Base-by-base conservation (phyloP, 2,329 filamentous ascomycete genomes). In the Macrophomina pseudophaseolina region DNA sequence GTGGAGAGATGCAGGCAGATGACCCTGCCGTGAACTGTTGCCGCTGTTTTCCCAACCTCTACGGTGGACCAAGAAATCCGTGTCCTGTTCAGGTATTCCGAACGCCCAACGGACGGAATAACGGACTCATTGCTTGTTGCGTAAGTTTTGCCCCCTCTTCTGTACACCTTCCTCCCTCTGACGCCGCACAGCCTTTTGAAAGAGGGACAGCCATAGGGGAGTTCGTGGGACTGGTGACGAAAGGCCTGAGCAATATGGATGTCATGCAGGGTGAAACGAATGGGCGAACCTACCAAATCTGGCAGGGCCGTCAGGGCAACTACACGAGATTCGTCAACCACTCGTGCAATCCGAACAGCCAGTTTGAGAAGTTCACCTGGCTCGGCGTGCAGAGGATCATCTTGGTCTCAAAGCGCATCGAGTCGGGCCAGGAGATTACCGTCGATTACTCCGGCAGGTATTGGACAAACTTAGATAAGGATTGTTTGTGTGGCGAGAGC, bases 261-360 rank as follows among this genome's bases (percentile, higher is more conserved):
- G 85, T 87, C 8, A 86, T 88, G 85, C 60, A 64, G 23, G 80
- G 80, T 33, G 80, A 79, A 0, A 79, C 80, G 0, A 86, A 86
- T 68, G 83, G 86, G 69, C 84, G 79, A 0, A 78, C 77, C 0
- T 88, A 87, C 70, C 86, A 88, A 71, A 87, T 88, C 65, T 88
- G 82, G 79, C 86, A 88, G 71, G 85, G 85, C 0, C 74, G 75
- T 64, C 80, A 82, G 72, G 84, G 86, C 3, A 88, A 88, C 70
- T 86, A 84, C 69, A 87, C 85, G 1, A 79, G 85, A 0, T 88
- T 88, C 70, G 82, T 87, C 48, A 88, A 87, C 71, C 83, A 88
- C 70, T 87, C 84, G 52, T 88, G 85, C 72, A 81, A 82, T 16
- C 82, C 85, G 1, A 88, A 88, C 69, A 82, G 82, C 63, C 85